Percentiles rank a stretch among this genome's conserved stretches.
Evolutionary conservation across 2,329 filamentous ascomycete genomes (phyloP).

Genomic region (Stachybotrys echinatus): DNA sequence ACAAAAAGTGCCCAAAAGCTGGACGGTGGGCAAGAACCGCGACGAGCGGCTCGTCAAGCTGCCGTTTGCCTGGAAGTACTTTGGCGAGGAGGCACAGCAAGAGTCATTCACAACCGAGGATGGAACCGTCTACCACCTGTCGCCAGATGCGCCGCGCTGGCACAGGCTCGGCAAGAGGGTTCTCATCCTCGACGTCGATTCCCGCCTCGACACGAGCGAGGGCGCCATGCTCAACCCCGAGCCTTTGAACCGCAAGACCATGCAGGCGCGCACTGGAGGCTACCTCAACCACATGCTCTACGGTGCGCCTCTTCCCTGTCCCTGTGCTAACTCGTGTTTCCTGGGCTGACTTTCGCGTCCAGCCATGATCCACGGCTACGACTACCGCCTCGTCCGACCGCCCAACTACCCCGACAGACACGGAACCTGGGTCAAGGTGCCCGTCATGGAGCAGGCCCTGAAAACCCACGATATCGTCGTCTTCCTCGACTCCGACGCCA

Average conservation of each 20-base stretch:
- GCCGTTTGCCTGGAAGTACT: background rate
- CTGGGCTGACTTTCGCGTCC: background rate
- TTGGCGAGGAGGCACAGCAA: background rate
- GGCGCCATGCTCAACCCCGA: background rate
- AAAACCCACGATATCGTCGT: slow-evolving; percentile 29
- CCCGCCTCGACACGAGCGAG: background rate
- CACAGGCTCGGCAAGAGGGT: background rate
- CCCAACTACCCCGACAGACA: slow-evolving; percentile 26
- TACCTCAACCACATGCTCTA: slow-evolving; percentile 1
- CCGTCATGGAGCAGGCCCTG: slow-evolving; percentile 29
- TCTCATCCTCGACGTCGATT: slow-evolving; percentile 1
- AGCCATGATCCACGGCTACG: slow-evolving; percentile 34
- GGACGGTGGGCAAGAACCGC: background rate
- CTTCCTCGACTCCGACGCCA: slow-evolving; percentile 33
- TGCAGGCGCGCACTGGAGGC: background rate
- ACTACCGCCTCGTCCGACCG: slow-evolving; percentile 31
- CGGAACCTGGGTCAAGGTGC: slow-evolving; percentile 32
- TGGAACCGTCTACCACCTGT: background rate
- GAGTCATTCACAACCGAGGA: background rate
- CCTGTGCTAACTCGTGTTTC: slow-evolving; percentile 4
- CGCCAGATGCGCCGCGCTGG: background rate
- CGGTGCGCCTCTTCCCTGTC: background rate
- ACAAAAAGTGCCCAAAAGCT: no score
- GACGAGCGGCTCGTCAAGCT: background rate
- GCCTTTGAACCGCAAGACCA: background rate